These are phyloP conservation scores for Saturnispora sekii DNA, from an alignment of 805 yeast genomes.

Conservation along the genomic window DNA sequence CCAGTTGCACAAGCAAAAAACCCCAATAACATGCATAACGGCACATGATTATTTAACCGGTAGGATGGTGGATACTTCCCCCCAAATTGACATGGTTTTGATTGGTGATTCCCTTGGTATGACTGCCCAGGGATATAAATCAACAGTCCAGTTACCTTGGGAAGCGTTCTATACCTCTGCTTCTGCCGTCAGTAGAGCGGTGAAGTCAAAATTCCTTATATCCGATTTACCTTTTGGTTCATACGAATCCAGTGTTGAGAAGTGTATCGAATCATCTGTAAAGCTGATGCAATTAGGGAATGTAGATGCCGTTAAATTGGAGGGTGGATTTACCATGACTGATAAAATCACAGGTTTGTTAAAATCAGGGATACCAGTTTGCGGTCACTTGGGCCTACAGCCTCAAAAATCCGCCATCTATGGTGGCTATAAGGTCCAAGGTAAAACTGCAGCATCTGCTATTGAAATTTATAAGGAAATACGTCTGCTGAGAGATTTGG, in stretches of 20 bases:
- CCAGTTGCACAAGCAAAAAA: constrained; percentile 3
- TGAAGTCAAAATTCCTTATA: constrained; percentile 51
- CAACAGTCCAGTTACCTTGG: constrained; percentile 65
- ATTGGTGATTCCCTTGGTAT: constrained; percentile 92
- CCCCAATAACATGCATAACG: constrained; percentile 41
- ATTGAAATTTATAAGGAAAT: constrained; percentile 56
- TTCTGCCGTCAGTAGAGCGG: constrained; percentile 67
- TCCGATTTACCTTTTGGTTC: constrained; percentile 89
- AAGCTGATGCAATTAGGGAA: constrained; percentile 47
- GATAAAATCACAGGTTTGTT: constrained; percentile 48
- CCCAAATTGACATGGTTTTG: constrained; percentile 59
- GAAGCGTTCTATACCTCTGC: constrained; percentile 76
- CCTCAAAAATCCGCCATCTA: constrained; percentile 75
- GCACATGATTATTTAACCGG: constrained; percentile 84
- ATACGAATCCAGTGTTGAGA: constrained; percentile 53
- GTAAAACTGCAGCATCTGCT: constrained; percentile 49
- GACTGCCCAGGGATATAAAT: constrained; percentile 76
- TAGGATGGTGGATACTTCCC: constrained; percentile 48
- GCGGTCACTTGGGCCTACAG: constrained; percentile 88
- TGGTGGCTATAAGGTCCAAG: constrained; percentile 89
- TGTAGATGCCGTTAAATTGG: constrained; percentile 70
- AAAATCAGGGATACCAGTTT: constrained; percentile 71
- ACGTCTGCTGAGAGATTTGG: constrained; percentile 56
- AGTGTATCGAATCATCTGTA: constrained; percentile 54
- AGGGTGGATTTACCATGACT: constrained; percentile 60